Conservation (phyloP, 495 filamentous ascomycete genomes). For the Xanthoparmelia taractica region DNA sequence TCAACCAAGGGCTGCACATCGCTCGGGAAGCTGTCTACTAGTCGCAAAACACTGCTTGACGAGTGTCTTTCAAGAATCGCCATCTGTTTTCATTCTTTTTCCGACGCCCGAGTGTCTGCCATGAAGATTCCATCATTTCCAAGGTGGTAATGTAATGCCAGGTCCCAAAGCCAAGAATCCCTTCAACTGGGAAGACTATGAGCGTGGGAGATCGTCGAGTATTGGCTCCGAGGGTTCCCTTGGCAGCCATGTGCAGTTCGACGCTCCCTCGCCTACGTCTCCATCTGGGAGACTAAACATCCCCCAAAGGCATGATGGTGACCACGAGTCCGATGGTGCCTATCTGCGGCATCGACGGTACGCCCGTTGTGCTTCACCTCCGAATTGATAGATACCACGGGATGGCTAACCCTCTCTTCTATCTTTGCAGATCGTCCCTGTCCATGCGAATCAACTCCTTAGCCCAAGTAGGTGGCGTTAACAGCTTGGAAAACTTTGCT, state of each 20-base stretch:
- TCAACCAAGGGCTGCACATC: not conserved
- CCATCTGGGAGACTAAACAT: constrained; percentile 22
- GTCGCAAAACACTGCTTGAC: not conserved
- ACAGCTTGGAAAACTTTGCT: constrained; percentile 91
- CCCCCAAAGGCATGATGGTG: constrained; percentile 16
- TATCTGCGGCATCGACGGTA: constrained; percentile 23
- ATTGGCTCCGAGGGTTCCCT: constrained; percentile 33
- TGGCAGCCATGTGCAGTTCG: constrained; percentile 33
- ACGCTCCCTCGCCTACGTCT: constrained; percentile 25
- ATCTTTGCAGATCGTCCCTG: constrained; percentile 48
- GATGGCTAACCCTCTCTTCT: constrained; percentile 4
- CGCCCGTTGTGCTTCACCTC: not conserved
- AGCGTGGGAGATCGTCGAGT: constrained; percentile 30
- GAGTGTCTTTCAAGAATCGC: not conserved
- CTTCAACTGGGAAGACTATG: constrained; percentile 37
- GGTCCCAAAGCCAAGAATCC: constrained; percentile 28
- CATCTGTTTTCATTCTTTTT: not conserved
- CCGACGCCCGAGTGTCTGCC: not conserved
- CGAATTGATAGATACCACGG: not conserved
- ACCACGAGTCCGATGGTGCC: constrained; percentile 1
- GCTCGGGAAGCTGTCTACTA: not conserved
- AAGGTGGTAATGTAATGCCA: constrained; percentile 20
- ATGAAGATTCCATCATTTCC: not conserved
- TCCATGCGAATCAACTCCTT: constrained; percentile 61
- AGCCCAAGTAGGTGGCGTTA: constrained; percentile 78